Base-by-base conservation (phyloP, 2,329 filamentous ascomycete genomes). In the Acrocalymma vagum region DNA sequence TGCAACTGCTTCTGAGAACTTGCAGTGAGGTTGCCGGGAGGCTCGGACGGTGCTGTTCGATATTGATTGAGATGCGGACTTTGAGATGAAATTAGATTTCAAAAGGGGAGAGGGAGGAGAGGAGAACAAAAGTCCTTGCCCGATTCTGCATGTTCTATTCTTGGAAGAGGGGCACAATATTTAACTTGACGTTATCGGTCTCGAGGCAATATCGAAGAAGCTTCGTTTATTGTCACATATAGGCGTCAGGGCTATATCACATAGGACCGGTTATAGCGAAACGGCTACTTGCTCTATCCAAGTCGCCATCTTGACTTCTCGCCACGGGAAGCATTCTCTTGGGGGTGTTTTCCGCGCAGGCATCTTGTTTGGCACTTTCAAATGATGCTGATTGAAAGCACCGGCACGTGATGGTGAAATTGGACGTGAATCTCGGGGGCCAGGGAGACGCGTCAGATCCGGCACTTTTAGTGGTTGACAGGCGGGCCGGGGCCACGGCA, bases 211-310 rank as follows among this genome's bases (percentile, higher is more conserved):
- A 53, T 59, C 30, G 26, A 34, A 20, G 29, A 32, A 48, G 48
- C 37, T 38, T 30, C 34, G 26, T 42, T 52, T 48, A 55, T 59
- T 55, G 43, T 53, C 55, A 54, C 47, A 55, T 61, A 60, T 60
- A 59, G 50, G 38, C 39, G 37, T 23, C 27, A 35, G 41, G 42
- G 40, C 11, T 49, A 51, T 52, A 54, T 18, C 9, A 14, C 41
- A 35, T 30, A 25, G 36, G 39, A 29, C 37, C 23, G 15, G 10
- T 17, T 10, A 41, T 36, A 25, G 41, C 28, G 23, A 8, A 40
- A 26, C 38, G 38, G 37, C 43, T 41, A 21, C 18, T 41, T 35
- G 15, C 14, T 25, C 24, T 29, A 43, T 42, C 25, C 44, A 53
- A 43, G 34, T 36, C 44, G 51, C 49, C n/a, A n/a, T n/a, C n/a